Conservation (phyloP, 1,284 basidiomycete genomes). For the Puccinia sorghi region DNA sequence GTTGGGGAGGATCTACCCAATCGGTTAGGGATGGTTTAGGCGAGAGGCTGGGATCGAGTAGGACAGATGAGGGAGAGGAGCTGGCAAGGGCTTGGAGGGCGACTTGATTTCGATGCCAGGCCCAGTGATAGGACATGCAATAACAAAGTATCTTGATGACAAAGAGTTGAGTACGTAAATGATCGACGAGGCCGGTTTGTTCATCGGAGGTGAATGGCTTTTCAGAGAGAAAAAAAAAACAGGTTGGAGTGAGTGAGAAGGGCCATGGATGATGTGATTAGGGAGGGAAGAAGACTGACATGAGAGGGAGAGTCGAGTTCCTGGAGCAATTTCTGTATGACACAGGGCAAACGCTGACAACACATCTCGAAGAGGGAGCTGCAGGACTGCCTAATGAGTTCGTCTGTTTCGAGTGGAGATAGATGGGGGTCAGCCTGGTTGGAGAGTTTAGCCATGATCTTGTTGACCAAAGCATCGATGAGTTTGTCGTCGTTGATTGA, state of each 20-base stretch:
- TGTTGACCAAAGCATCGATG: constrained; percentile 50
- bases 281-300: neutral
- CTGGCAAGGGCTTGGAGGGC: constrained; percentile 52
- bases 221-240: neutral
- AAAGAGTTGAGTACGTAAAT: constrained; percentile 85
- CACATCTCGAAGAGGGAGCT: constrained; percentile 51
- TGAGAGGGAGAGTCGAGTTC: constrained; percentile 49
- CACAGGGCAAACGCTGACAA: constrained; percentile 42
- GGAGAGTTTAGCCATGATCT: constrained; percentile 51
- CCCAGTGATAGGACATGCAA: constrained; percentile 77
- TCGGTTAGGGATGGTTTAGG: constrained; percentile 18
- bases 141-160: constrained; percentile 77
- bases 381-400: constrained; percentile 47
- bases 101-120: constrained; percentile 55
- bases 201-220: constrained; percentile 53
- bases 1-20: constrained; percentile 71
- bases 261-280: neutral
- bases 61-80: constrained; percentile 54
- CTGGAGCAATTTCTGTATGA: constrained; percentile 49
- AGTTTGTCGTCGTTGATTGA: constrained; percentile 48
- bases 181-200: constrained; percentile 66
- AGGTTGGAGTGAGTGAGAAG: neutral
- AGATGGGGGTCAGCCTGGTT: constrained; percentile 49
- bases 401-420: constrained; percentile 46
- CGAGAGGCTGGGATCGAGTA: neutral